Base-by-base conservation (phyloP, 257 asterid genomes). In the Buddleja alternifolia region DNA sequence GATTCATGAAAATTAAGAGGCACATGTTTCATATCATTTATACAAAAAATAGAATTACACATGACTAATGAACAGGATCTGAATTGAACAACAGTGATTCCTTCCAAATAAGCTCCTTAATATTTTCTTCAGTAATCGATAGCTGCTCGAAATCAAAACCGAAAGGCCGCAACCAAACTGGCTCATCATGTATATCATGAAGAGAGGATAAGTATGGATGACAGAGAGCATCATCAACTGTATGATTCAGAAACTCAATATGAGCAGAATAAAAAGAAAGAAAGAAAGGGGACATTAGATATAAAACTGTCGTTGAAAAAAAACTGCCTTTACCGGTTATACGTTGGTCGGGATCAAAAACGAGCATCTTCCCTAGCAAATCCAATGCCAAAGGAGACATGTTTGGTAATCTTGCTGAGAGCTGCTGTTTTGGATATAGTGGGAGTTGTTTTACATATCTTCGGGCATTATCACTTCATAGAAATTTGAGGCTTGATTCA, bases 201-300 rank as follows among this genome's bases (percentile, higher is more conserved):
- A 92, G 96, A 54, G 95, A 68, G 73, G 86, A 81, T 77, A 89
- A 70, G 77, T 76, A 92, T 6, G 96, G 95, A 67, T 92, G 96
- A 52, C 85, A 73, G 23, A 92, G 85, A 66, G 95, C 98, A n/a
- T 84, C 94, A n/a, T 89, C 90, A 72, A 87, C 98, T 89, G 89
- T 63, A 78, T 32, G 21, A 73, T 57, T 37, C 54, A 73, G 29
- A 60, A 60, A 56, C 14, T 24, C 39, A n/a, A 69, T 37, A 63
- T 52, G 15, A 79, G 73, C 63, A 54, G 3, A 76, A 48, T 53
- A 40, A 8, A 41, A 45, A 29, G 5, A 29, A 1, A 29, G 17
- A 56, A 16, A 66, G n/a, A 58, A 51, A 23, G 5, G 9, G 23
- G 51, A 42, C 70, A 42, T 10, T 9, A 62, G 50, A 39, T 21